phyloP scores from a whole-genome alignment of 495 filamentous ascomycete genomes.

The Astrocystis sublimbata region DNA sequence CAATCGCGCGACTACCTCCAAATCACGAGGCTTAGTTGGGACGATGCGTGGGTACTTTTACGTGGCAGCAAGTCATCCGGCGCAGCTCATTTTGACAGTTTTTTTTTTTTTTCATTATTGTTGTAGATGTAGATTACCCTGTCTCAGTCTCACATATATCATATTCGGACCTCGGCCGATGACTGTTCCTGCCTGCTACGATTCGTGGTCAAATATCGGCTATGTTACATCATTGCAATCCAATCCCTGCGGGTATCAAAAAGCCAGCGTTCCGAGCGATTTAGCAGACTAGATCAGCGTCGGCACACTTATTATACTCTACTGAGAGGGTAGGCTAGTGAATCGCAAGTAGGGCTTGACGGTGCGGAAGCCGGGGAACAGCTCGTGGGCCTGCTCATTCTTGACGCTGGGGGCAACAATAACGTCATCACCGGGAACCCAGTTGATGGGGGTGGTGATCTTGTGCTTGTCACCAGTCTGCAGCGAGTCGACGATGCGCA shows the following conservation, averaged over 20 bases:
- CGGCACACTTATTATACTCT: conserved; percentile 21
- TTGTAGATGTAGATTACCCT: too few relatives aligned
- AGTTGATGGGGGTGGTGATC: conserved; percentile 92
- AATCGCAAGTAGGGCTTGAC: conserved; percentile 92
- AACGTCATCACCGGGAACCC: conserved; percentile 88
- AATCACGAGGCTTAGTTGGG: not conserved
- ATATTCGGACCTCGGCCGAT: not conserved
- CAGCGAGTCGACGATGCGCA: conserved; percentile 92
- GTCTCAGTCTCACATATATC: not conserved
- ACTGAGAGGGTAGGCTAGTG: conserved; percentile 63
- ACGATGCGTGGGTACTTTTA: not conserved
- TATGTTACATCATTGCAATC: not conserved
- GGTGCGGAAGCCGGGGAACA: conserved; percentile 87
- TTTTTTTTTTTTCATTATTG: not conserved
- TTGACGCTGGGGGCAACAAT: conserved; percentile 90
- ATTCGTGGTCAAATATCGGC: not conserved
- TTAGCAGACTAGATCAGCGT: not conserved
- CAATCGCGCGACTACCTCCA: not conserved
- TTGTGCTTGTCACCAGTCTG: conserved; percentile 97
- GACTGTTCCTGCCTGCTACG: not conserved
- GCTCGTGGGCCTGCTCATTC: conserved; percentile 81
- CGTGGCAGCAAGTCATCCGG: not conserved
- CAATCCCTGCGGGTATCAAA: not conserved
- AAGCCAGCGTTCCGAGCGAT: not conserved
- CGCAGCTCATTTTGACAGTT: not conserved